Evolutionary conservation across 768 basidiomycete genomes (phyloP), one percentile per base, ranked within the genome.

Genomic region (Nidularia pulvinata): DNA sequence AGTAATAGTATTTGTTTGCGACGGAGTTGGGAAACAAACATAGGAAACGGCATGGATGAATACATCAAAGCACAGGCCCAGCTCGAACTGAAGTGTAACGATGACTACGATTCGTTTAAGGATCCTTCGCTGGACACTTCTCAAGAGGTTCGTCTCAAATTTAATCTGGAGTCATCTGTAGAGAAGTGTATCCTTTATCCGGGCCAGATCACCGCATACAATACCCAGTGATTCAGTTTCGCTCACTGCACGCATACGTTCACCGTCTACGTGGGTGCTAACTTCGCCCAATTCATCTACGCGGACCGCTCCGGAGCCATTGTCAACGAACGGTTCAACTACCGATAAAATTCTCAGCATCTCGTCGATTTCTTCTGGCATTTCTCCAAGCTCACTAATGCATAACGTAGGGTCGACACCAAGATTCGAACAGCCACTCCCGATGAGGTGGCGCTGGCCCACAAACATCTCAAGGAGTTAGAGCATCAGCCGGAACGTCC

Each of bases 301-400:
- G 61, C 63, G 55, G 74, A 75, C 50, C 63, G 72, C 3, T 55
- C 68, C 2, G 74, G 69, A 6, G 59, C 56, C 0, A 57, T 74
- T 11, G 68, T 71, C 5, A 58, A 70, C 0, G 51, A 55, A 25
- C n/a, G 48, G 0, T 70, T 74, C 59, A 52, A 66, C 45, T 61
- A 63, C 32, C 46, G 50, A 4, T 7, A 55, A 4, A n/a, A 65
- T 0, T 57, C 59, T 7, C 5, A 56, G 9, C 19, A 53, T 0
- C 57, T 76, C 1, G 55, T 61, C 7, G 58, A 65, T 3, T 74
- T 71, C 51, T 49, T 74, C 6, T 67, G 63, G 61, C 61, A 62
- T 3, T 72, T 69, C 52, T 39, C 57, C 10, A 50, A 59, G 14
- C 46, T 60, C 1, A 55, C 53, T 0, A 30, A 44, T 13, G 35